A percentile compares a stretch with the other conserved stretches of the same genome.
Conservation (phyloP, 1,284 basidiomycete genomes). For the Psilocybe mexicana region DNA sequence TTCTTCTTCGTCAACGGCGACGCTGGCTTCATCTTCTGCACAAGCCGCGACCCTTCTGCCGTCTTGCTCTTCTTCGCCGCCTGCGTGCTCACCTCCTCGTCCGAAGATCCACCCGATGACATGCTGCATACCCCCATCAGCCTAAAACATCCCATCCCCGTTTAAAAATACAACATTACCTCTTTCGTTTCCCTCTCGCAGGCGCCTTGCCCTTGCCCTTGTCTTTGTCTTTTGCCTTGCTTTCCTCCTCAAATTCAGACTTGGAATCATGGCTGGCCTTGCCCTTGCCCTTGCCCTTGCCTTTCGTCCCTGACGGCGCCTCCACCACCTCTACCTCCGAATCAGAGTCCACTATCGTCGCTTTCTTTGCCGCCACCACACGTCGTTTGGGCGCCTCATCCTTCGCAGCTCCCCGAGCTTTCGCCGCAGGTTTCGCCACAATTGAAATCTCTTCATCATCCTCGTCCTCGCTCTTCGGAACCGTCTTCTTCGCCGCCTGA, state of each 20-base stretch:
- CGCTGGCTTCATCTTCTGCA: conserved; percentile 53
- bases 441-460: not conserved
- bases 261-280: conserved; percentile 29
- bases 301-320: conserved; percentile 11
- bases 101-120: conserved; percentile 26
- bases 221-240: conserved; percentile 24
- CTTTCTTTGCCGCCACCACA: conserved; percentile 1
- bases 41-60: conserved; percentile 28
- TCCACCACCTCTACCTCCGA: conserved; percentile 11
- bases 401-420: conserved; percentile 7
- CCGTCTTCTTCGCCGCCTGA: not conserved
- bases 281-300: conserved; percentile 31
- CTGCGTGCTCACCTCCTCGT: conserved; percentile 47
- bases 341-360: not conserved
- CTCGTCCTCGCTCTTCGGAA: not conserved
- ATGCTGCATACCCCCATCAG: conserved; percentile 11
- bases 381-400: conserved; percentile 2
- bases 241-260: not conserved
- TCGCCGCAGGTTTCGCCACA: not conserved
- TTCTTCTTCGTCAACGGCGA: conserved; percentile 48
- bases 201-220: conserved; percentile 41
- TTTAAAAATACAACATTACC: conserved; percentile 35
- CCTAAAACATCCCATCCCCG: not conserved
- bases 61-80: conserved; percentile 48
- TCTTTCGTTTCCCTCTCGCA: conserved; percentile 51